A percentile compares a stretch with the other conserved stretches of the same genome.
phyloP scores from a whole-genome alignment of 306 rosid species.

The Abrus precatorius region DNA sequence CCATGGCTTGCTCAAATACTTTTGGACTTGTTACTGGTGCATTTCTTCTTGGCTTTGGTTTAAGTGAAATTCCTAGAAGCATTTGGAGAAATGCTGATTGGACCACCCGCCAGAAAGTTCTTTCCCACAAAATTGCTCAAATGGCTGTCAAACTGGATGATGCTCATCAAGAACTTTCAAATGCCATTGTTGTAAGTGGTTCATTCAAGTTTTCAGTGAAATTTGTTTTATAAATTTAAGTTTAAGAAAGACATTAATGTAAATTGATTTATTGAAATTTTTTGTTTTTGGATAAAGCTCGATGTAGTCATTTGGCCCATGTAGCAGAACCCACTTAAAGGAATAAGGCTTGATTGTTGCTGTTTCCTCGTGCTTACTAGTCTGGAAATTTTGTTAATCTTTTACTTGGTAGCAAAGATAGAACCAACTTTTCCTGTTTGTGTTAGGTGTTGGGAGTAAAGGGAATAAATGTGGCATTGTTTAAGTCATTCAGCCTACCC shows the following conservation, averaged over 20 bases:
- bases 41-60: constrained; percentile 97
- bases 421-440: constrained; percentile 20
- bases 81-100: constrained; percentile 93
- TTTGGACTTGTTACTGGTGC: constrained; percentile 99
- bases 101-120: constrained; percentile 92
- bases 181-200: constrained; percentile 86
- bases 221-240: constrained; percentile 13
- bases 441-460: neutral
- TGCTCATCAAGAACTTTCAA: constrained; percentile 97
- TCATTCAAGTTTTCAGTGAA: constrained; percentile 9
- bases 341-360: constrained; percentile 28
- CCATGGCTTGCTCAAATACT: constrained; percentile 98
- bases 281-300: constrained; percentile 26
- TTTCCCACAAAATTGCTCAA: constrained; percentile 91
- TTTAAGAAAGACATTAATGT: neutral
- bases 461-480: neutral
- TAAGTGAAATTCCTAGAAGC: constrained; percentile 96
- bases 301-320: constrained; percentile 23
- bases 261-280: constrained; percentile 17
- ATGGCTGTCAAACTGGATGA: constrained; percentile 97
- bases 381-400: neutral
- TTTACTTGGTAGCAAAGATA: neutral
- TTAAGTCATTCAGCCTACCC: neutral
- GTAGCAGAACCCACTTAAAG: neutral
- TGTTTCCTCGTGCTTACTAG: constrained; percentile 17